These are phyloP conservation scores for Gossypium raimondii DNA, from an alignment of 345 rosid genomes.

Conservation along the genomic window DNA sequence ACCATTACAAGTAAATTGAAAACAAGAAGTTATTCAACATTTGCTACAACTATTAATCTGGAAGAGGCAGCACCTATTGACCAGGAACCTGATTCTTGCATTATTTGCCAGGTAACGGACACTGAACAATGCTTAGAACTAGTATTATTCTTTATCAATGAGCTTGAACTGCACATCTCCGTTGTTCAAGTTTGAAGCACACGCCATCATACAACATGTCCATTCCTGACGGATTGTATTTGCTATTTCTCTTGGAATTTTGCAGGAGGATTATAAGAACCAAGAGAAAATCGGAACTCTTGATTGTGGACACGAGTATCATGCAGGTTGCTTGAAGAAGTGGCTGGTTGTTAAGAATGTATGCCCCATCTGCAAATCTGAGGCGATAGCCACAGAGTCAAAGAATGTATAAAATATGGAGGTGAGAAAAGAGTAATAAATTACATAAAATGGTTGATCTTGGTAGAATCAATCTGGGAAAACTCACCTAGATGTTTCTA, in stretches of 20 bases:
- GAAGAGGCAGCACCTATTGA: slow-evolving; percentile 54
- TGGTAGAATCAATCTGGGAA: slow-evolving; percentile 4
- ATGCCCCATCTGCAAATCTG: slow-evolving; percentile 86
- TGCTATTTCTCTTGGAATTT: background rate
- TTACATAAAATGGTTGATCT: slow-evolving; percentile 20
- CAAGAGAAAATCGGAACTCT: slow-evolving; percentile 59
- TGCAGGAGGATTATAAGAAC: slow-evolving; percentile 59
- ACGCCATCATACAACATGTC: background rate
- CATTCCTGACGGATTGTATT: background rate
- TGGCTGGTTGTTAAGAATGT: slow-evolving; percentile 81
- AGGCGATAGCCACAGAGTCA: slow-evolving; percentile 48
- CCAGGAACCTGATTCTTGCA: slow-evolving; percentile 62
- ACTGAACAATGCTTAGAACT: background rate
- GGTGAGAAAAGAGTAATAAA: background rate
- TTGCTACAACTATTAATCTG: slow-evolving; percentile 39
- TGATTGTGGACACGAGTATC: slow-evolving; percentile 77
- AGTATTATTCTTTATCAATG: background rate
- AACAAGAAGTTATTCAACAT: slow-evolving; percentile 43
- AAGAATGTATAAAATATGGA: slow-evolving; percentile 10
- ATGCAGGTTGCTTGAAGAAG: slow-evolving; percentile 73
- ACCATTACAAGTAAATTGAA: slow-evolving; percentile 36
- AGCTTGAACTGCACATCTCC: background rate
- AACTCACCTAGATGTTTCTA: slow-evolving; percentile 21
- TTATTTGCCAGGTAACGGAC: slow-evolving; percentile 73
- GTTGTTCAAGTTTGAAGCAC: background rate